A percentile compares a stretch with the other conserved stretches of the same genome.
Evolutionary conservation across 108 stramenopile species (phyloP).

Genomic region (Epithemia pelagica): DNA sequence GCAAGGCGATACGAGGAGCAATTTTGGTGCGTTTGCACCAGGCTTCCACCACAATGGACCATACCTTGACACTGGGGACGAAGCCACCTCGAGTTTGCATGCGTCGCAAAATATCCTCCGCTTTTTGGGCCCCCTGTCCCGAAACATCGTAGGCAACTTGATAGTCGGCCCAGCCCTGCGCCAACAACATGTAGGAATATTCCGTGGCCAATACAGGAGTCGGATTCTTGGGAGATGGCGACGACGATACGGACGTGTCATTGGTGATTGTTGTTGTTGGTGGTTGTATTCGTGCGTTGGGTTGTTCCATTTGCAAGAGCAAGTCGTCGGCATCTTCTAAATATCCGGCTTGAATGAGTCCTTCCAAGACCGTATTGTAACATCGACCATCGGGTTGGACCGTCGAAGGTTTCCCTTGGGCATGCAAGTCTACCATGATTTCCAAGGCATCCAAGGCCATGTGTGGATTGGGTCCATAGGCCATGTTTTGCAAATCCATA

Average conservation of each 20-base stretch:
- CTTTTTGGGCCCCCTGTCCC: slow-evolving; percentile 18
- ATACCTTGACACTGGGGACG: slow-evolving; percentile 22
- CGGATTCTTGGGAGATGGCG: neutral
- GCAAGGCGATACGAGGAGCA: slow-evolving; percentile 26
- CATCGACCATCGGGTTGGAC: slow-evolving; percentile 30
- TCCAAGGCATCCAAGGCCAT: slow-evolving; percentile 31
- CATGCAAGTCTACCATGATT: slow-evolving; percentile 30
- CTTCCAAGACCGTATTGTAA: slow-evolving; percentile 40
- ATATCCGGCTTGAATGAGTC: slow-evolving; percentile 20
- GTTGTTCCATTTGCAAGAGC: slow-evolving; percentile 32
- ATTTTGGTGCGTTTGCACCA: slow-evolving; percentile 32
- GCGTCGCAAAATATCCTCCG: slow-evolving; percentile 22
- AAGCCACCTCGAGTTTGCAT: slow-evolving; percentile 16
- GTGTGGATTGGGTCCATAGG: slow-evolving; percentile 23
- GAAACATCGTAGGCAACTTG: neutral
- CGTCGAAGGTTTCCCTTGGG: neutral
- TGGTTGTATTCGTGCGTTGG: too few species aligned
- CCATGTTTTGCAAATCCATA: slow-evolving; percentile 32
- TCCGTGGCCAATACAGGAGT: slow-evolving; percentile 17
- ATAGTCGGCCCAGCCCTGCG: slow-evolving; percentile 36
- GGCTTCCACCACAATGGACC: slow-evolving; percentile 28
- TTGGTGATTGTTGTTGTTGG: too few species aligned
- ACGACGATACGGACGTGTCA: neutral
- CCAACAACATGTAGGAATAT: slow-evolving; percentile 21
- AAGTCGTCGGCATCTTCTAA: slow-evolving; percentile 21